Conservation (phyloP, 768 basidiomycete genomes). For the Mycena venus region DNA sequence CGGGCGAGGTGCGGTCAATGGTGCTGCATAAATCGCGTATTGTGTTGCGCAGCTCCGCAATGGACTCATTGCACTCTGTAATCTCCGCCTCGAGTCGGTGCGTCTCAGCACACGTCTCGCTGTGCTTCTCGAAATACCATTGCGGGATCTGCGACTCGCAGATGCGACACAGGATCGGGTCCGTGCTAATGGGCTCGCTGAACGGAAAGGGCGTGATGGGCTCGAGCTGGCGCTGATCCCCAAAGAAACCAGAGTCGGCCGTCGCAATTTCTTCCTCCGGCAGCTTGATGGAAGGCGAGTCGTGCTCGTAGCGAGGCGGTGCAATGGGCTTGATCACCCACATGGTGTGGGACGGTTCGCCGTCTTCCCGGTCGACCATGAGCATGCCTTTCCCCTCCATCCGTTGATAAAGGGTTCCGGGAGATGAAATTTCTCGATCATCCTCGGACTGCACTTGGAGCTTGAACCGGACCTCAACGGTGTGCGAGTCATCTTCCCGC, state of each 20-base stretch:
- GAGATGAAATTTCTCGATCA: constrained; percentile 65
- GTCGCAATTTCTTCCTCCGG: constrained; percentile 63
- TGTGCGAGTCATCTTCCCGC: constrained; percentile 92
- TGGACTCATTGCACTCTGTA: constrained; percentile 91
- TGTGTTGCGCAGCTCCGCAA: constrained; percentile 87
- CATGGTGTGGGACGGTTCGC: constrained; percentile 94
- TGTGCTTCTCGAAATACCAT: constrained; percentile 99
- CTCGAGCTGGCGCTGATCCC: constrained; percentile 53
- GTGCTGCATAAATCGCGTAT: constrained; percentile 83
- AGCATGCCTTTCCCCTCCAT: constrained; percentile 99
- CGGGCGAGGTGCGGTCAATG: constrained; percentile 82
- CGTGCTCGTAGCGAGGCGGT: constrained; percentile 76
- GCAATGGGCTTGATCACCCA: constrained; percentile 94
- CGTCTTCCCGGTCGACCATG: constrained; percentile 93
- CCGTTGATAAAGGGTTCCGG: constrained; percentile 74
- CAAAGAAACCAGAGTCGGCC: constrained; percentile 54
- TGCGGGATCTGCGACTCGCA: constrained; percentile 97
- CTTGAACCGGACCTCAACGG: constrained; percentile 92
- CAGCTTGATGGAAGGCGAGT: constrained; percentile 71
- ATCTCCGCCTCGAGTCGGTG: constrained; percentile 98
- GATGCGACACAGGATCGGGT: constrained; percentile 94
- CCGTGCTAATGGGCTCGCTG: constrained; percentile 80
- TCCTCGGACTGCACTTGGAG: constrained; percentile 79
- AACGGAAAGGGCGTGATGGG: constrained; percentile 82
- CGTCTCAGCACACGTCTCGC: constrained; percentile 97